Conservation (phyloP, 495 filamentous ascomycete genomes). For the Letharia columbiana region DNA sequence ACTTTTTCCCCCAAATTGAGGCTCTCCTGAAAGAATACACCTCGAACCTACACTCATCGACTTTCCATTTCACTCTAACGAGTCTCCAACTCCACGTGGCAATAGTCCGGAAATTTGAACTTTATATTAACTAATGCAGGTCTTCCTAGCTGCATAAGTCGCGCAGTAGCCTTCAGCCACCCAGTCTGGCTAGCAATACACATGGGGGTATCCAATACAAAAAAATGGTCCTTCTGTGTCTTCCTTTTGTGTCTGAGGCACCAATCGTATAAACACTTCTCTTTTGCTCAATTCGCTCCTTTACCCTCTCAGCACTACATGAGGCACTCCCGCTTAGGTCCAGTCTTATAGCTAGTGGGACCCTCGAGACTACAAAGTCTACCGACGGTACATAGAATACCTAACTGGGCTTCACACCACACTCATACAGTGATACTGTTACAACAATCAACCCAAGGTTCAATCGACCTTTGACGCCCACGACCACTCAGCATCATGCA, state of each 20-base stretch:
- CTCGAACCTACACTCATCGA: not conserved
- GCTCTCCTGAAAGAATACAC: not conserved
- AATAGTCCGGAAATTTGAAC: not conserved
- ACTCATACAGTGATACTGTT: too few species aligned
- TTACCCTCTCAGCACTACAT: too few species aligned
- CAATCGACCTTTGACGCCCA: not conserved
- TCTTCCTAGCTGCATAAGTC: not conserved
- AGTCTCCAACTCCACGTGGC: not conserved
- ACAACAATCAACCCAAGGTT: not conserved
- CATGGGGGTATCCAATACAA: not conserved
- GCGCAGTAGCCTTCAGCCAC: conserved; percentile 1
- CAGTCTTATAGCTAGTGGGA: too few species aligned
- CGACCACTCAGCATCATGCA: conserved; percentile 9
- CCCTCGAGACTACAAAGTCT: too few species aligned
- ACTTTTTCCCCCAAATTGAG: not conserved
- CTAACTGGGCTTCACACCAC: too few species aligned
- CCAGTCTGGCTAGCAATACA: not conserved
- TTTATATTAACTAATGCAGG: not conserved
- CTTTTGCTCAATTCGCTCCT: too few species aligned
- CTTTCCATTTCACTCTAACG: not conserved
- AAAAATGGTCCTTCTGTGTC: too few species aligned
- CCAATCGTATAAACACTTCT: too few species aligned
- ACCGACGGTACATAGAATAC: too few species aligned
- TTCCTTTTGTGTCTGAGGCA: too few species aligned
- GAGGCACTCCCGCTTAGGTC: too few species aligned